A percentile compares a stretch with the other conserved stretches of the same genome.
Evolutionary conservation across 805 yeast species (phyloP).

Genomic region (Candida insectorum): DNA sequence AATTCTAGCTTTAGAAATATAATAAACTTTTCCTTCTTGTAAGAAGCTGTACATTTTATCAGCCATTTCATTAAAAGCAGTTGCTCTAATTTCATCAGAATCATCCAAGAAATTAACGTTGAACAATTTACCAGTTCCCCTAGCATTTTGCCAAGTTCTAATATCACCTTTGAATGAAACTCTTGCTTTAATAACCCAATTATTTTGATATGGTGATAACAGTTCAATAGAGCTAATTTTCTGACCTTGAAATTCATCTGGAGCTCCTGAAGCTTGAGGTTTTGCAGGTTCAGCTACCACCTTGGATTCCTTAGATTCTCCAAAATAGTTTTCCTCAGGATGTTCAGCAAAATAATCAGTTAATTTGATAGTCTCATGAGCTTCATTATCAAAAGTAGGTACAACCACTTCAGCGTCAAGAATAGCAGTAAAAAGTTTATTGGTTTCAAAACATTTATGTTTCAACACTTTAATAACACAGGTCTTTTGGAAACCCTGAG

Average conservation of each 20-base stretch:
- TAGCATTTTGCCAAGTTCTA: conserved; percentile 80
- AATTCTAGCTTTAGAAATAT: conserved; percentile 75
- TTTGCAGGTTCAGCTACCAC: conserved; percentile 3
- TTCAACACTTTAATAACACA: conserved; percentile 39
- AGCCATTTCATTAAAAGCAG: conserved; percentile 87
- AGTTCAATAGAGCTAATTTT: conserved; percentile 54
- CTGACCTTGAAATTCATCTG: conserved; percentile 4
- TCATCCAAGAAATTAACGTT: conserved; percentile 87
- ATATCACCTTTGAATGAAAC: conserved; percentile 85
- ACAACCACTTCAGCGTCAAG: conserved; percentile 43
- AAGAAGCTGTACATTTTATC: conserved; percentile 71
- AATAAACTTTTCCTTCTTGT: conserved; percentile 88
- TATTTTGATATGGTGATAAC: conserved; percentile 84
- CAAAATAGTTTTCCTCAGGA: conserved; percentile 49
- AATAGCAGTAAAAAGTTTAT: conserved; percentile 47
- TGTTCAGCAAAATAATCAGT: conserved; percentile 59
- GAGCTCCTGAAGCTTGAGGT: neutral
- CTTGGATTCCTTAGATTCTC: conserved; percentile 1
- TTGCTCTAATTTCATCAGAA: conserved; percentile 93
- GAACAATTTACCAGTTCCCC: conserved; percentile 88
- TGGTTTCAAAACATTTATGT: conserved; percentile 44
- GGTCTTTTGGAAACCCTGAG: conserved; percentile 43
- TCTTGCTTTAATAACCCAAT: conserved; percentile 92
- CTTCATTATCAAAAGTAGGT: conserved; percentile 4
- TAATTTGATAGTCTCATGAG: conserved; percentile 11